These are phyloP conservation scores for Lichtheimia ramosa DNA, from an alignment of 371 early-diverging fungal genomes.

Conservation along the genomic window DNA sequence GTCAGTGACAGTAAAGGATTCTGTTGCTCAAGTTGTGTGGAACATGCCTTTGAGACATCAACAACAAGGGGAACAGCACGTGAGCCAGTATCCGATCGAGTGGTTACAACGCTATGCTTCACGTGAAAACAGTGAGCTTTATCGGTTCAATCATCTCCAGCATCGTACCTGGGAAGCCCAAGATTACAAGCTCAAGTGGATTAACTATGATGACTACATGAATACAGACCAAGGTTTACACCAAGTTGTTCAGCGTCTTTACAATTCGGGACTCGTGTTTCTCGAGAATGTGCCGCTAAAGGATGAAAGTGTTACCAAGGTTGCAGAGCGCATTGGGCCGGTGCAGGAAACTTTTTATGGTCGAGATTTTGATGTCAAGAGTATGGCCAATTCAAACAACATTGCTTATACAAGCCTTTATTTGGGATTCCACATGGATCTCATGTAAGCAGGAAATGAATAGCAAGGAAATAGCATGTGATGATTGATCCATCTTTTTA, in stretches of 20 bases:
- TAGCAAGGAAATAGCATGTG: background rate
- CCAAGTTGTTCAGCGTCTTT: conserved; percentile 57
- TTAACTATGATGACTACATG: conserved; percentile 66
- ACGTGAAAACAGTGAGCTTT: conserved; percentile 21
- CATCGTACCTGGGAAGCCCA: conserved; percentile 54
- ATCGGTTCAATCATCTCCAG: conserved; percentile 37
- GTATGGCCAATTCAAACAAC: conserved; percentile 76
- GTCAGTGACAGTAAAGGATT: conserved; percentile 21
- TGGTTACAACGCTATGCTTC: conserved; percentile 40
- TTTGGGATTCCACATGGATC: conserved; percentile 91
- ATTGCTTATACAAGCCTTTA: conserved; percentile 87
- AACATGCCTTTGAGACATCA: conserved; percentile 37
- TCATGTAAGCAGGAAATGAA: conserved; percentile 62
- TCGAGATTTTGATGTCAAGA: conserved; percentile 80
- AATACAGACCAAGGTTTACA: conserved; percentile 58
- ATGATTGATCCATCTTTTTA: conserved; percentile 1
- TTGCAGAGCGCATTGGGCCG: conserved; percentile 76
- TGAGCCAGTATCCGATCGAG: conserved; percentile 42
- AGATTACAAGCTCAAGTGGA: conserved; percentile 49
- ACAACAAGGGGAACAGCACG: conserved; percentile 34
- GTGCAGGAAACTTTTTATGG: conserved; percentile 86
- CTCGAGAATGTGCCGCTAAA: conserved; percentile 67
- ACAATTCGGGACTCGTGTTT: conserved; percentile 74
- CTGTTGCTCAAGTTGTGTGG: conserved; percentile 46
- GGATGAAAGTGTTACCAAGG: conserved; percentile 51